These are phyloP conservation scores for Pythium pyrilobum DNA, from an alignment of 352 stramenopile species.

Conservation along the genomic window DNA sequence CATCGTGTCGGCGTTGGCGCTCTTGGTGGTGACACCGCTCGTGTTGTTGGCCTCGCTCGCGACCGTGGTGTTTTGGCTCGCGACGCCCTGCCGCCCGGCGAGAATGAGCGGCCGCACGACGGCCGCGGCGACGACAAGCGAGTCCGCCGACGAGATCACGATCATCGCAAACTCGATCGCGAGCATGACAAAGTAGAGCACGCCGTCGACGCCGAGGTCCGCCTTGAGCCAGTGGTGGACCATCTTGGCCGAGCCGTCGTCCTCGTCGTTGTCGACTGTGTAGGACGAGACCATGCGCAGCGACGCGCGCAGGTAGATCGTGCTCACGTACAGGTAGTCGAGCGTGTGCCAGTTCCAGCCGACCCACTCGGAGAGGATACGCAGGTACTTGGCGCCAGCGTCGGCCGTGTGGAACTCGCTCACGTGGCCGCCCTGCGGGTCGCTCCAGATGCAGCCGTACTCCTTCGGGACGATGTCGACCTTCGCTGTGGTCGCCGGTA, in stretches of 20 bases:
- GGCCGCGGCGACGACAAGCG: constrained; percentile 12
- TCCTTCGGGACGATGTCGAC: constrained; percentile 1
- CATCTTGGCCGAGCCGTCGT: not conserved
- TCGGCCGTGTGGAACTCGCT: constrained; percentile 7
- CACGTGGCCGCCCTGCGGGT: constrained; percentile 1
- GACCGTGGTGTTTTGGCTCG: not conserved
- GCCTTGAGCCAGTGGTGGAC: constrained; percentile 6
- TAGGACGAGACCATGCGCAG: constrained; percentile 14
- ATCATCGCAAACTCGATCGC: constrained; percentile 15
- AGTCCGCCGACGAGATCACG: constrained; percentile 20
- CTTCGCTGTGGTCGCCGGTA: not conserved
- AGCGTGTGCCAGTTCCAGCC: constrained; percentile 18
- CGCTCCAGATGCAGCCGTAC: constrained; percentile 19
- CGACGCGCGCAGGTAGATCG: constrained; percentile 12
- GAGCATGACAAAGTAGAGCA: constrained; percentile 20
- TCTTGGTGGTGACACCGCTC: not conserved
- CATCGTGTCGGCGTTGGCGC: too few relatives aligned
- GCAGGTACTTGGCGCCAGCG: constrained; percentile 18
- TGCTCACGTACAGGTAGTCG: constrained; percentile 15
- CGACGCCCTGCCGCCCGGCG: not conserved
- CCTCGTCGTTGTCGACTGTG: not conserved
- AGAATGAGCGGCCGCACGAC: constrained; percentile 19
- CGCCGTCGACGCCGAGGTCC: constrained; percentile 15
- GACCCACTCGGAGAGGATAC: constrained; percentile 11
- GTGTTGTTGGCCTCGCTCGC: not conserved